Evolutionary conservation across 2,329 filamentous ascomycete species (phyloP).

Genomic region (Remersonia thermophila): DNA sequence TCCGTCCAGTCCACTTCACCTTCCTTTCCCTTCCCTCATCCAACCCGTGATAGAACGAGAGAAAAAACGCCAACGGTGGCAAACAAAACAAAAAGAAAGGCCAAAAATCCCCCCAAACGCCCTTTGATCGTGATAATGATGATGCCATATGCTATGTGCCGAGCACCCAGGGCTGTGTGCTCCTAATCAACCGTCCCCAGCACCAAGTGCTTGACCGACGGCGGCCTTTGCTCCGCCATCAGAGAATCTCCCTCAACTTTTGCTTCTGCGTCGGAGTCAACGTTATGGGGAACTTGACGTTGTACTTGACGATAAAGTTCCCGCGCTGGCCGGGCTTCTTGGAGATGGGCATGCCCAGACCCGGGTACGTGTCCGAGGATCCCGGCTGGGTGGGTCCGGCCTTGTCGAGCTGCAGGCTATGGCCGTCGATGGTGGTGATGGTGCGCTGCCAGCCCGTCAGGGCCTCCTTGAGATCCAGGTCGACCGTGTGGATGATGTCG

Average conservation of each 20-base stretch:
- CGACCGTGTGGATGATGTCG: slow-evolving; percentile 66
- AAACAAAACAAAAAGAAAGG: neutral
- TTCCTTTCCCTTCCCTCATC: neutral
- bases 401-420: slow-evolving; percentile 68
- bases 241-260: slow-evolving; percentile 58
- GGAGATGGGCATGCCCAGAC: slow-evolving; percentile 85
- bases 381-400: slow-evolving; percentile 76
- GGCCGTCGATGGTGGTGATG: slow-evolving; percentile 87
- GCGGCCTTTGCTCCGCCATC: too few relatives aligned
- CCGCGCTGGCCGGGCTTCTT: slow-evolving; percentile 79
- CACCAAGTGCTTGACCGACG: too few relatives aligned
- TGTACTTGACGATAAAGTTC: slow-evolving; percentile 79
- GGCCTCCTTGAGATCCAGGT: slow-evolving; percentile 83
- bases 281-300: slow-evolving; percentile 78
- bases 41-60: neutral
- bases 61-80: neutral
- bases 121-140: neutral
- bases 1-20: too few relatives aligned
- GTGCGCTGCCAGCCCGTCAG: slow-evolving; percentile 87
- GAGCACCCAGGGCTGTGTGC: too few relatives aligned
- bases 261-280: slow-evolving; percentile 70
- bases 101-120: neutral
- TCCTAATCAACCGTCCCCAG: too few relatives aligned
- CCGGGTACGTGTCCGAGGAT: slow-evolving; percentile 68
- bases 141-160: too few relatives aligned